Evolutionary conservation across 768 basidiomycete genomes (phyloP).

Genomic region (Boletus eberwhitei): DNA sequence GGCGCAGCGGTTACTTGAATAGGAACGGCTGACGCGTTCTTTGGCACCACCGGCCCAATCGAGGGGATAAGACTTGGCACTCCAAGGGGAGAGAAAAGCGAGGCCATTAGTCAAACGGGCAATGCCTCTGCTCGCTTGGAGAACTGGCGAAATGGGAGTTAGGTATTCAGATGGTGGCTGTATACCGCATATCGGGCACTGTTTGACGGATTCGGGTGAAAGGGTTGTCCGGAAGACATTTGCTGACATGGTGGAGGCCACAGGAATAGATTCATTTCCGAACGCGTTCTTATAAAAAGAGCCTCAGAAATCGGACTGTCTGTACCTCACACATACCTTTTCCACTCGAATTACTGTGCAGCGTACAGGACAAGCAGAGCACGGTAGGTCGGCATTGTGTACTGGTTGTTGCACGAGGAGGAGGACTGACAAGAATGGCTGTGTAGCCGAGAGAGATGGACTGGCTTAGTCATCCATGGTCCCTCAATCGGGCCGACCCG

Average conservation of each 20-base stretch:
- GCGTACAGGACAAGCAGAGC: not conserved
- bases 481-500: slow-evolving; percentile 35
- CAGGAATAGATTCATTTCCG: slow-evolving; percentile 37
- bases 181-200: slow-evolving; percentile 24
- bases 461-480: slow-evolving; percentile 33
- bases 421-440: slow-evolving; percentile 23
- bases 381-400: slow-evolving; percentile 19
- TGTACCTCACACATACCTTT: slow-evolving; percentile 24
- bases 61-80: slow-evolving; percentile 23
- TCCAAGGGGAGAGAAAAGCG: slow-evolving; percentile 16
- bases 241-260: slow-evolving; percentile 24
- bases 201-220: slow-evolving; percentile 33
- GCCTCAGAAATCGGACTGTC: slow-evolving; percentile 2
- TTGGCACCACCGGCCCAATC: slow-evolving; percentile 13
- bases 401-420: slow-evolving; percentile 18
- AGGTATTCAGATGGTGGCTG: slow-evolving; percentile 24
- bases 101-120: slow-evolving; percentile 32
- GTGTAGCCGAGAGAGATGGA: slow-evolving; percentile 26
- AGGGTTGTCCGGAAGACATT: slow-evolving; percentile 27
- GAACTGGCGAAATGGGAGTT: slow-evolving; percentile 16
- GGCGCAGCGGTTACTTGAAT: slow-evolving; percentile 23
- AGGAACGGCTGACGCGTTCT: slow-evolving; percentile 13
- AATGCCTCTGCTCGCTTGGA: slow-evolving; percentile 26
- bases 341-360: slow-evolving; percentile 7
- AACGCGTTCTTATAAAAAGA: slow-evolving; percentile 29